Conservation (phyloP, 2,329 filamentous ascomycete species). For the Aureobasidium sp. region DNA sequence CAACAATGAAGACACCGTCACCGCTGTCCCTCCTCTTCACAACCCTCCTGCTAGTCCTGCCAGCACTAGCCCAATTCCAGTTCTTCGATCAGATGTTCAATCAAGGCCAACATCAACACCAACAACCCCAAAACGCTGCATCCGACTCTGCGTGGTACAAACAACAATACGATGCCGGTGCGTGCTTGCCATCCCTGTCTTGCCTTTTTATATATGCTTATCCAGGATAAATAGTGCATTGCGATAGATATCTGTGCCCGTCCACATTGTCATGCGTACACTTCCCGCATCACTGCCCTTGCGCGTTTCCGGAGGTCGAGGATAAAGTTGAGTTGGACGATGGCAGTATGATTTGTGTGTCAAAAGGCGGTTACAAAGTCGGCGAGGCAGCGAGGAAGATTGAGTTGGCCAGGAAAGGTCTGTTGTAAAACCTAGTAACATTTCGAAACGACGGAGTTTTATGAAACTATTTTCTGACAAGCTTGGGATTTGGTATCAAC, state of each 20-base stretch:
- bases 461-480: too few relatives aligned
- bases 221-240: slow-evolving; percentile 53
- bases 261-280: slow-evolving; percentile 91
- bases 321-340: slow-evolving; percentile 64
- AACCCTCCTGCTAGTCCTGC: slow-evolving; percentile 53
- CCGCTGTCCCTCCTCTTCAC: slow-evolving; percentile 28
- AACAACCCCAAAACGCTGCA: slow-evolving; percentile 67
- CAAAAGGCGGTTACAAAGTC: slow-evolving; percentile 65
- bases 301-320: slow-evolving; percentile 63
- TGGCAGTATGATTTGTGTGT: slow-evolving; percentile 65
- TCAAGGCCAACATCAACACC: slow-evolving; percentile 49
- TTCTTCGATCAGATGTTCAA: slow-evolving; percentile 99
- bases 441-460: background rate
- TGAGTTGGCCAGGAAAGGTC: slow-evolving; percentile 70
- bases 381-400: slow-evolving; percentile 69
- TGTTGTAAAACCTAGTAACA: slow-evolving; percentile 45
- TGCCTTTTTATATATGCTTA: too few relatives aligned
- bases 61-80: slow-evolving; percentile 73
- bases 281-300: slow-evolving; percentile 95
- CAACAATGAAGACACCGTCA: slow-evolving; percentile 17
- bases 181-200: background rate
- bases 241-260: slow-evolving; percentile 89
- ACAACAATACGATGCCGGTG: slow-evolving; percentile 61
- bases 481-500: too few relatives aligned
- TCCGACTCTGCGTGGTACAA: slow-evolving; percentile 80